Base-by-base conservation (phyloP, 768 basidiomycete genomes). In the Lactifluus pinguis region DNA sequence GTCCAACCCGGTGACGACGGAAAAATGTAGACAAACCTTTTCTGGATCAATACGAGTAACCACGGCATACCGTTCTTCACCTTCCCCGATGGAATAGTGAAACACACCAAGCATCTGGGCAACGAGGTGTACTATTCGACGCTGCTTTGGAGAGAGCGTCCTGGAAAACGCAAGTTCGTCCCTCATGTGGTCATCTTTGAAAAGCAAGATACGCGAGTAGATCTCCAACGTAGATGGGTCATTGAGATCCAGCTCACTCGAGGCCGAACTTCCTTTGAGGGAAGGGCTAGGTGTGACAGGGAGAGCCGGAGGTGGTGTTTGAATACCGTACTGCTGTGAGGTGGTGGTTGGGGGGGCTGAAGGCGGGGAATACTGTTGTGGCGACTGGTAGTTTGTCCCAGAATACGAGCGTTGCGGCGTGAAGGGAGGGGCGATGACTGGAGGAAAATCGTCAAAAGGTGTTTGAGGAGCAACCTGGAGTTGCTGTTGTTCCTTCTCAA, bases 81-180 rank as follows among this genome's bases (percentile, higher is more conserved):
- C 92, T 70, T 92, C 91, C 4, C 95, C 95, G 10, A 94, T 81
- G 29, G 90, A 94, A 68, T 92, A 92, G 71, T 97, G 94, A 70
- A 88, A 95, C 19, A 99, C 89, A 59, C 93, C 94, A 30, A 99
- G 80, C 74, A 93, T 98, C 76, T 97, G 92, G 19, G 97, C 95
- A 59, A 98, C 89, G 60, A 98, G 80, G 72, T 99, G 95, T 34
- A 99, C 95, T 14, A 93, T 87, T 65, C 95, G 78, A 62, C 95
- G 77, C 72, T 98, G 94, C 71, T 89, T 89, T 21, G 92, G 83
- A 36, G 82, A 77, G 19, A 98, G 80, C 14, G 86, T 84, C 58
- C 91, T 77, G n/a, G 95, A 94, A 73, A 98, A 98, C 5, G 95
- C 94, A 57, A 98, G 84, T 72, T 98, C 95, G 68, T 98, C 95